Percentiles rank a stretch among this genome's conserved stretches.
phyloP scores from a whole-genome alignment of 2,329 filamentous ascomycete genomes.

The Zarea fungicola region DNA sequence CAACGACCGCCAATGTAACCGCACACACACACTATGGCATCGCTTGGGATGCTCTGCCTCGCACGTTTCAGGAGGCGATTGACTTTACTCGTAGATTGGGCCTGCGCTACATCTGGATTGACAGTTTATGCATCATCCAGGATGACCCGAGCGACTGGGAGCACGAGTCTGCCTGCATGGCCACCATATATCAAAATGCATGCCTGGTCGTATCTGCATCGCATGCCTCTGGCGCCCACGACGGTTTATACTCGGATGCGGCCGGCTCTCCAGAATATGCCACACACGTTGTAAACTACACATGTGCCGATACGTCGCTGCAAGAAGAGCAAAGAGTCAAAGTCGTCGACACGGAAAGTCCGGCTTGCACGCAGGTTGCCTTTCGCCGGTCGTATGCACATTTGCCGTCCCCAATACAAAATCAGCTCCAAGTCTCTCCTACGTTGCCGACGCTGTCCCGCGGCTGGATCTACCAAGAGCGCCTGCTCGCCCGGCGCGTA shows the following conservation, averaged over 20 bases:
- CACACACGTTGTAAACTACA: neutral
- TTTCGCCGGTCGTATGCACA: conserved; percentile 14
- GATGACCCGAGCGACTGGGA: conserved; percentile 12
- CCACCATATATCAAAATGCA: conserved; percentile 11
- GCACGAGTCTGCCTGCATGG: conserved; percentile 12
- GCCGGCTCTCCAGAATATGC: neutral
- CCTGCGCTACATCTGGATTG: conserved; percentile 15
- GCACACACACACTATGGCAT: neutral
- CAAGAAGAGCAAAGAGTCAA: too few species aligned
- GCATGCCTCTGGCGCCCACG: neutral
- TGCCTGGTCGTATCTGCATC: conserved; percentile 14
- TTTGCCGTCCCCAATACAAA: conserved; percentile 13
- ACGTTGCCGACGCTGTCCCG: conserved; percentile 13
- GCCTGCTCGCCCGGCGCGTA: conserved; percentile 10
- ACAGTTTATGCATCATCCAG: conserved; percentile 17
- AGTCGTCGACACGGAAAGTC: too few species aligned
- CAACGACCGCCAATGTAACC: neutral
- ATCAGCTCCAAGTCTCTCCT: neutral
- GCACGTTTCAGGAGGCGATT: conserved; percentile 13
- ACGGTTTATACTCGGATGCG: conserved; percentile 9
- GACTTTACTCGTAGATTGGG: conserved; percentile 9
- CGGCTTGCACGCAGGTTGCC: neutral
- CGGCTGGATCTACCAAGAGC: conserved; percentile 17
- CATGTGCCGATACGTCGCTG: neutral
- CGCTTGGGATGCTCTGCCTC: neutral